Conservation (phyloP, 306 rosid genomes). For the Cicer arietinum region DNA sequence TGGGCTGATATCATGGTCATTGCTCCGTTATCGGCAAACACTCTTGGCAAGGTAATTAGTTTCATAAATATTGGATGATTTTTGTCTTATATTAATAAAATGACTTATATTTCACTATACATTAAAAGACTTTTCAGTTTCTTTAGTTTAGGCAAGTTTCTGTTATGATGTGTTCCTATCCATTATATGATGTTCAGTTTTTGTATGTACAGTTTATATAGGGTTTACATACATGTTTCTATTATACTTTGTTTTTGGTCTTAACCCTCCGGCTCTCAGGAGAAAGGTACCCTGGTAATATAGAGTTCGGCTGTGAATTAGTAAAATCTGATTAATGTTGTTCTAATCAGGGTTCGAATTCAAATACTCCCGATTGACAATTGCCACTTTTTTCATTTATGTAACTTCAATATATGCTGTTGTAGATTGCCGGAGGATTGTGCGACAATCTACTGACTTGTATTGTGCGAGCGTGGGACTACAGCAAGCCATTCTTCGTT, state of each 20-base stretch:
- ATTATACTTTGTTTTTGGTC: not conserved
- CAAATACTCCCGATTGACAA: not conserved
- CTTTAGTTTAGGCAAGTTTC: conserved; percentile 4
- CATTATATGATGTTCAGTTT: conserved; percentile 24
- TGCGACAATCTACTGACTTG: conserved; percentile 93
- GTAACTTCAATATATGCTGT: conserved; percentile 21
- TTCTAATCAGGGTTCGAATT: too few relatives aligned
- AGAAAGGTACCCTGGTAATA: too few relatives aligned
- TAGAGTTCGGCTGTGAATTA: too few relatives aligned
- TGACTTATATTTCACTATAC: not conserved
- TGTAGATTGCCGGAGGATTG: conserved; percentile 91
- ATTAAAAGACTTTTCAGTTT: not conserved
- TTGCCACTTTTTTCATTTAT: conserved; percentile 10
- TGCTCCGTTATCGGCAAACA: conserved; percentile 96
- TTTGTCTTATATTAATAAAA: not conserved
- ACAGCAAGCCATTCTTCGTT: conserved; percentile 80
- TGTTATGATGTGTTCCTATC: not conserved
- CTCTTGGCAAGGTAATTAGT: conserved; percentile 85
- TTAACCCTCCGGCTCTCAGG: too few relatives aligned
- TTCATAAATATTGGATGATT: conserved; percentile 22
- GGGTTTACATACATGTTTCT: conserved; percentile 8
- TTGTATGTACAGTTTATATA: conserved; percentile 16
- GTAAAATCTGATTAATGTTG: too few relatives aligned
- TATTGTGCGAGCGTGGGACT: conserved; percentile 96
- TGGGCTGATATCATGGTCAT: conserved; percentile 98